Evolutionary conservation across 805 yeast species (phyloP).

Genomic region (Zygoascus bituminiphila): DNA sequence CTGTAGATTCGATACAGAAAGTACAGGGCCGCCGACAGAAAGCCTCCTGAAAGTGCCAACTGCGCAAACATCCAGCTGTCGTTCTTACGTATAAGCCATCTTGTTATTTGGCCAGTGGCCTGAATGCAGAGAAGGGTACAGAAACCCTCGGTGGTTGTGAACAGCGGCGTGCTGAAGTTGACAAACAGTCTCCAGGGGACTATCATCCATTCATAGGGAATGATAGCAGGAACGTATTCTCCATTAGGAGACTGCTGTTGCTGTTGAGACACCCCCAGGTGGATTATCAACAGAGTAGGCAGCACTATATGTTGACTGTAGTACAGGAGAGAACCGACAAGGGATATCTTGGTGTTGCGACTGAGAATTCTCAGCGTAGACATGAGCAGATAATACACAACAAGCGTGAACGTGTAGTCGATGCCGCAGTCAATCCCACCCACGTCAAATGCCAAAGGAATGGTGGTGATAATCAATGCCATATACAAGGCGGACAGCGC

Average conservation of each 20-base stretch:
- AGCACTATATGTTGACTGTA: conserved; percentile 77
- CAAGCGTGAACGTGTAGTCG: conserved; percentile 68
- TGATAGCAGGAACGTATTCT: conserved; percentile 3
- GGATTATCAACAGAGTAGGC: conserved; percentile 69
- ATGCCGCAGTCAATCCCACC: conserved; percentile 90
- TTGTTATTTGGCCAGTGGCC: conserved; percentile 75
- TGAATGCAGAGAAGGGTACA: conserved; percentile 89
- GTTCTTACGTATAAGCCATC: conserved; percentile 59
- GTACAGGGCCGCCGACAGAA: conserved; percentile 67
- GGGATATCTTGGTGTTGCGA: conserved; percentile 31
- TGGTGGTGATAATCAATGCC: conserved; percentile 62
- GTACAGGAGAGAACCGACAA: conserved; percentile 39
- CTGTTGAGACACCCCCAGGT: conserved; percentile 21
- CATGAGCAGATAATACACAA: conserved; percentile 57
- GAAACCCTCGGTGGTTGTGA: conserved; percentile 86
- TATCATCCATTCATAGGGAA: conserved; percentile 33
- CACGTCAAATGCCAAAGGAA: conserved; percentile 88
- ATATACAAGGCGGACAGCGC: conserved; percentile 41
- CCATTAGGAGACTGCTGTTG: conserved; percentile 11
- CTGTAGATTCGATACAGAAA: conserved; percentile 78
- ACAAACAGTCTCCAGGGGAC: conserved; percentile 65
- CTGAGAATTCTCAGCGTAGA: conserved; percentile 61
- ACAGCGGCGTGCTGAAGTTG: conserved; percentile 77
- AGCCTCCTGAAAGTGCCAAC: conserved; percentile 61
- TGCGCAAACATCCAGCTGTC: conserved; percentile 76